A percentile compares a stretch with the other conserved stretches of the same genome.
Conservation (phyloP, 2,329 filamentous ascomycete genomes). For the Fusarium beomiforme region DNA sequence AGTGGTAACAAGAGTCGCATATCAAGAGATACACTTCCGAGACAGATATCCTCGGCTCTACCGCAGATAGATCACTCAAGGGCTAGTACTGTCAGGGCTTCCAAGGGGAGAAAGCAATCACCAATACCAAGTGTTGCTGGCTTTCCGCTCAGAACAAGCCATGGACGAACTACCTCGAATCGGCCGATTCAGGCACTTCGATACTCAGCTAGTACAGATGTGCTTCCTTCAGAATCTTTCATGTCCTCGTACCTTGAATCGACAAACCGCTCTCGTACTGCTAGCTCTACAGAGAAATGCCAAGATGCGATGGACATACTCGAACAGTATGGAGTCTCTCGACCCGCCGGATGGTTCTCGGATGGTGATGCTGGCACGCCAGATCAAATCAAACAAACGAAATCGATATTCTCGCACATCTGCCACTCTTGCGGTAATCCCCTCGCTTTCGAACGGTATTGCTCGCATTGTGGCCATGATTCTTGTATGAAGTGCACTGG, state of each 20-base stretch:
- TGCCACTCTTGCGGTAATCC: slow-evolving; percentile 62
- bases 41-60: slow-evolving; percentile 29
- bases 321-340: slow-evolving; percentile 56
- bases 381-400: slow-evolving; percentile 9
- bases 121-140: slow-evolving; percentile 18
- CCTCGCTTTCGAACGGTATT: slow-evolving; percentile 52
- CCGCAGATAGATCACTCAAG: slow-evolving; percentile 17
- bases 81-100: not conserved
- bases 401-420: slow-evolving; percentile 46
- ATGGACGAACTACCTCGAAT: not conserved
- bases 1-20: slow-evolving; percentile 40
- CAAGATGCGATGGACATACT: slow-evolving; percentile 60
- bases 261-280: slow-evolving; percentile 39
- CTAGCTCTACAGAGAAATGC: slow-evolving; percentile 49
- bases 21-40: slow-evolving; percentile 39
- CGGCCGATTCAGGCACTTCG: not conserved
- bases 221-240: not conserved
- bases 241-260: slow-evolving; percentile 8
- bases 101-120: not conserved
- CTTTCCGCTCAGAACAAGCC: slow-evolving; percentile 1
- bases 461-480: slow-evolving; percentile 60
- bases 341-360: slow-evolving; percentile 58
- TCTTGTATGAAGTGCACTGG: slow-evolving; percentile 59
- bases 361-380: slow-evolving; percentile 46
- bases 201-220: slow-evolving; percentile 4